Evolutionary conservation across 75 land plant genomes (phyloP), one percentile per base, ranked within the genome.

Genomic region (Pinus tabuliformis): DNA sequence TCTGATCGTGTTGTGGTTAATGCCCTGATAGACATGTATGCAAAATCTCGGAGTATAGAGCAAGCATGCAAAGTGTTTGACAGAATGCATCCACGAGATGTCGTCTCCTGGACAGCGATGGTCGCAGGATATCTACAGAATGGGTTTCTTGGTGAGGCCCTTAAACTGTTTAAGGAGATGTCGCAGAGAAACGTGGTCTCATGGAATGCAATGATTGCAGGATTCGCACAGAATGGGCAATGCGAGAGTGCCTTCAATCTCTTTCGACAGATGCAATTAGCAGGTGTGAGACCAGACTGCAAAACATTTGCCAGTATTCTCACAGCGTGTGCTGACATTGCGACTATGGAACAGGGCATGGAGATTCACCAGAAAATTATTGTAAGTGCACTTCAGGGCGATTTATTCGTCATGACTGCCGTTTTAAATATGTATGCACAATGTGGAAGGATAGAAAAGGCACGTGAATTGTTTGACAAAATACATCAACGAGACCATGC

Each of bases 161-260:
- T 79, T 2, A 6, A 54, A 60, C 42, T 88, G 1, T 91, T 91
- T 74, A 59, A 75, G 63, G 30, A 75, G 28, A 88, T 86, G 90
- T 66, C 74, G 3, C 79, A 79, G 16, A 58, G 85, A 49, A 88
- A 76, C 56, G 72, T 81, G 0, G 86, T 90, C 17, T 75, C 92
- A 12, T 92, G 95, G 95, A 88, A 82, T 59, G 64, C 83, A 37
- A 84, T 92, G 87, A 84, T 92, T 70, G 20, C 84, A 14, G 78
- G 81, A 9, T 62, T 80, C 59, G 85, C 76, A 6, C 81, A 82
- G 20, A 59, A 64, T 37, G 83, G 92, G 24, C 71, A 68, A 14
- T 73, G 73, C 52, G 42, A 28, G 30, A 85, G 85, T 11, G 90
- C 89, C 36, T 72, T 90, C 30, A 73, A 61, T 52, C 60, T 92